Conservation (phyloP, 2,329 filamentous ascomycete species). For the Penicillium sp. region DNA sequence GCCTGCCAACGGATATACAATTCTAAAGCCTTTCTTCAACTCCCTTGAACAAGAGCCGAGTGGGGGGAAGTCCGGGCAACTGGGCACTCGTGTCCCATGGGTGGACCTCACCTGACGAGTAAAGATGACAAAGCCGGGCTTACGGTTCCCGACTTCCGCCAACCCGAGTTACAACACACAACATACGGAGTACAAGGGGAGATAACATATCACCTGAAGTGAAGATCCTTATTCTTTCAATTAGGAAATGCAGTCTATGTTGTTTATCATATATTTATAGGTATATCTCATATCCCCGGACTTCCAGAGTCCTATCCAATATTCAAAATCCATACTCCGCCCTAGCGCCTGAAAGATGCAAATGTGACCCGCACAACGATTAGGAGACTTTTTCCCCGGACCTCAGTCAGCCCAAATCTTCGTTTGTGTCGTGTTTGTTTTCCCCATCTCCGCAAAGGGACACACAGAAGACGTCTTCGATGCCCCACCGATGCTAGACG, state of each 20-base stretch:
- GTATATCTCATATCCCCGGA: neutral
- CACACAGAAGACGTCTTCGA: conserved; percentile 23
- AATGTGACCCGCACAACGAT: neutral
- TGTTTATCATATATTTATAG: neutral
- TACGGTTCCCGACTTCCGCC: neutral
- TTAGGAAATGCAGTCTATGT: conserved; percentile 1
- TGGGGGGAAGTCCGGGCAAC: conserved; percentile 2
- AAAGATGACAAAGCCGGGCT: conserved; percentile 5
- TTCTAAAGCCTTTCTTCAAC: neutral
- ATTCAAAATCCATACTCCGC: neutral
- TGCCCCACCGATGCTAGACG: conserved; percentile 6
- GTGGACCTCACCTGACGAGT: neutral
- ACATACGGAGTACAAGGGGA: too few relatives aligned
- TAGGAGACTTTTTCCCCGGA: neutral
- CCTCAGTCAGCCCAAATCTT: conserved; percentile 33
- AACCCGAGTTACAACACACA: neutral
- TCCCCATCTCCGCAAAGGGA: conserved; percentile 33
- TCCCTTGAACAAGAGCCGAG: conserved; percentile 15
- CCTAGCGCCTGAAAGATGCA: conserved; percentile 17
- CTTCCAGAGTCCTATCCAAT: neutral
- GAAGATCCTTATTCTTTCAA: neutral
- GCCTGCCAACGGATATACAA: conserved; percentile 1
- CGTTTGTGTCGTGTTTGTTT: conserved; percentile 25
- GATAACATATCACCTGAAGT: neutral
- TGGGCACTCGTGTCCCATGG: too few relatives aligned